Evolutionary conservation across 108 stramenopile genomes (phyloP).

Genomic region (Nannochloropsis salina): DNA sequence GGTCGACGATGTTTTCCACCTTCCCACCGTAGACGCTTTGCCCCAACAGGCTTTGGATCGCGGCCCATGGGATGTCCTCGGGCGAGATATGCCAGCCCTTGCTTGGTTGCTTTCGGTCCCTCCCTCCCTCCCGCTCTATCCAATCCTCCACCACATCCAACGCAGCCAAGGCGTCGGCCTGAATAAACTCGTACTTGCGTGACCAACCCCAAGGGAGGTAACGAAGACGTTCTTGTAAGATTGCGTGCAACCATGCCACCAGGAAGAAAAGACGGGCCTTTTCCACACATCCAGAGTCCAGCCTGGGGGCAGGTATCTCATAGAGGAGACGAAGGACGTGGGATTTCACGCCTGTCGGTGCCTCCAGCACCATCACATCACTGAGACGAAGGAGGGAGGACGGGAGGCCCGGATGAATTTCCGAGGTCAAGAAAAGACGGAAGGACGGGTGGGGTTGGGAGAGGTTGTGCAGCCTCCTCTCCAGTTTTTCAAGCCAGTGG

Average conservation of each 20-base stretch:
- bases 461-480: conserved; percentile 80
- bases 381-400: conserved; percentile 50
- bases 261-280: conserved; percentile 76
- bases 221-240: conserved; percentile 88
- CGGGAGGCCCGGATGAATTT: conserved; percentile 56
- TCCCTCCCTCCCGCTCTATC: conserved; percentile 41
- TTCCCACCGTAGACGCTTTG: conserved; percentile 59
- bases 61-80: conserved; percentile 53
- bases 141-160: conserved; percentile 59
- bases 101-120: not conserved
- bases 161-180: conserved; percentile 85
- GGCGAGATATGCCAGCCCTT: conserved; percentile 20
- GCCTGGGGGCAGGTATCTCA: conserved; percentile 39
- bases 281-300: conserved; percentile 51
- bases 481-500: conserved; percentile 93
- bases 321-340: conserved; percentile 78
- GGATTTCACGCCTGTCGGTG: conserved; percentile 85
- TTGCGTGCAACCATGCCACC: conserved; percentile 89
- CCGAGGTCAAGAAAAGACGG: conserved; percentile 84
- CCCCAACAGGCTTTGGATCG: conserved; percentile 50
- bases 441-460: conserved; percentile 61
- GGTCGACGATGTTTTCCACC: conserved; percentile 49
- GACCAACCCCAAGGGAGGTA: conserved; percentile 91
- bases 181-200: conserved; percentile 82
- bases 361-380: conserved; percentile 68